Percentiles rank a stretch among this genome's conserved stretches.
Conservation (phyloP, 345 rosid species). For the Camelina laxa region DNA sequence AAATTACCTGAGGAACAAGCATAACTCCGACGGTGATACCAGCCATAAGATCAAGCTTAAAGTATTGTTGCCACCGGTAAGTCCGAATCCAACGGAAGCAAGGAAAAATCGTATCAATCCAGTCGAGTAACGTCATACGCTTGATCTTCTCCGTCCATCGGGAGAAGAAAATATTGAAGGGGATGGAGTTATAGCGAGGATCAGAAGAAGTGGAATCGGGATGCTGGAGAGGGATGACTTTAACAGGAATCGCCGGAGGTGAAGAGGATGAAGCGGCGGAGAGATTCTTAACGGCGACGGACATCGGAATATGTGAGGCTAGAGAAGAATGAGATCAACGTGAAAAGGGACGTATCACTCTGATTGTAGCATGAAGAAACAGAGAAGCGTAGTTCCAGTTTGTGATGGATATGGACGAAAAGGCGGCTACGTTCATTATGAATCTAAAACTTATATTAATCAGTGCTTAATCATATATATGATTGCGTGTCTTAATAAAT, state of each 20-base stretch:
- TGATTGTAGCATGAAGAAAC: constrained; percentile 38
- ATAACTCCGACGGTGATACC: constrained; percentile 90
- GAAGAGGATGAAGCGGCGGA: constrained; percentile 46
- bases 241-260: constrained; percentile 49
- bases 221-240: constrained; percentile 70
- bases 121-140: constrained; percentile 60
- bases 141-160: constrained; percentile 50
- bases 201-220: constrained; percentile 50
- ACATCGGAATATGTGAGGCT: constrained; percentile 17
- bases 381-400: neutral
- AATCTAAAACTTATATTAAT: neutral
- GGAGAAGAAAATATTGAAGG: constrained; percentile 40
- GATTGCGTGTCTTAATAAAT: constrained; percentile 10
- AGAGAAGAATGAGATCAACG: constrained; percentile 6
- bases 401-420: constrained; percentile 20
- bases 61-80: constrained; percentile 76
- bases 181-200: constrained; percentile 31
- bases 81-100: constrained; percentile 84
- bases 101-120: constrained; percentile 69
- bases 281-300: constrained; percentile 27
- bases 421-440: constrained; percentile 28
- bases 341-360: constrained; percentile 33
- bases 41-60: constrained; percentile 89
- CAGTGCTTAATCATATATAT: neutral
- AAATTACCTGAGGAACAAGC: constrained; percentile 93